Base-by-base conservation (phyloP, 2,329 filamentous ascomycete genomes). In the Aspergillus bombycis region DNA sequence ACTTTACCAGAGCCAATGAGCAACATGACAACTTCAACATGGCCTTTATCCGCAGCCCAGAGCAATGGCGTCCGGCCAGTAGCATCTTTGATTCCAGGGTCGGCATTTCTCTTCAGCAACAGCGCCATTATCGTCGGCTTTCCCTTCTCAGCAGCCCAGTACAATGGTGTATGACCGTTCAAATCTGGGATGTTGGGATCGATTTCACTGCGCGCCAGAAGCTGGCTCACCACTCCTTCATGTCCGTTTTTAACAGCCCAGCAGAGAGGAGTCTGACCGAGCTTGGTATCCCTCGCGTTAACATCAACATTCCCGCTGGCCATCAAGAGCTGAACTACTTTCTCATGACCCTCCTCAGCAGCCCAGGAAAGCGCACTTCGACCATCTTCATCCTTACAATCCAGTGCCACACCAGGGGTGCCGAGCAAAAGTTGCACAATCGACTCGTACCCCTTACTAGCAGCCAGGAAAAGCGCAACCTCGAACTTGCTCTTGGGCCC, bases 361-460 rank as follows among this genome's bases (percentile, higher is more conserved):
- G 72, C 72, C 62, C 61, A 66, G 1, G 65, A 68, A 43, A 74
- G 65, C 10, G 72, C 65, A 16, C 62, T 72, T 21, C 70, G 68
- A 23, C 61, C 64, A 9, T 65, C 21, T 28, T 66, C 59, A 36
- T 70, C 71, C 26, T 57, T 63, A 52, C 61, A 64, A 43, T 70
- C 68, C 45, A 72, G 55, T 16, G 68, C 64, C 60, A 71, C 65
- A 11, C 67, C 67, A 8, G 69, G 68, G 0, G 68, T 71, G 30
- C 56, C 62, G n/a, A 71, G 56, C 19, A 70, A 59, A 14, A 70
- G 63, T 50, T 65, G 62, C 32, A 71, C 69, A 32, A 71, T 69
- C n/a, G 69, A 67, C 41, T 71, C 69, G 54, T 70, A 71, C 46
- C 69, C 69, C 59, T 71, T 62, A 28, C 64, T 70, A 19, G 65